phyloP scores from a whole-genome alignment of 805 yeast genomes.

The Kuraishia molischiana region DNA sequence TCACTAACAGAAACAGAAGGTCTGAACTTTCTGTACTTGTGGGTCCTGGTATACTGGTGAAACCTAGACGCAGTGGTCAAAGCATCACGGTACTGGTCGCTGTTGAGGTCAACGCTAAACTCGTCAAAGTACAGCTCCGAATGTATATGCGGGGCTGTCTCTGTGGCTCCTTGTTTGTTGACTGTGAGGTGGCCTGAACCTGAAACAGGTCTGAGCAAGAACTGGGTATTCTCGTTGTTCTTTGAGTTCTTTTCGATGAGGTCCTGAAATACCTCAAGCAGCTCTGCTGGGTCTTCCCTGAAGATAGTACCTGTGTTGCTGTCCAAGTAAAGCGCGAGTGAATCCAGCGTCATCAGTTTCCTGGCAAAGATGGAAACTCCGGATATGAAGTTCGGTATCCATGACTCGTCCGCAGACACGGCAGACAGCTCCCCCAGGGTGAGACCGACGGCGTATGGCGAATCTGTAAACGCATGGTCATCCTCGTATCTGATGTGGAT shows the following conservation, averaged over 20 bases:
- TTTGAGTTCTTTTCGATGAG: conserved; percentile 25
- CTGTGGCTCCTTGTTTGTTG: conserved; percentile 71
- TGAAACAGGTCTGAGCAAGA: conserved; percentile 74
- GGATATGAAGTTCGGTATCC: conserved; percentile 82
- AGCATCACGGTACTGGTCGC: conserved; percentile 75
- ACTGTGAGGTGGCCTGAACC: conserved; percentile 79
- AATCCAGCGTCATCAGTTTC: conserved; percentile 66
- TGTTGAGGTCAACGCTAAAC: conserved; percentile 77
- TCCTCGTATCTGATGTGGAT: conserved; percentile 94
- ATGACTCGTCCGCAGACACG: conserved; percentile 73
- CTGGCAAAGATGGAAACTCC: conserved; percentile 57
- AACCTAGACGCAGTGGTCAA: conserved; percentile 74
- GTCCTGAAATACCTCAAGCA: conserved; percentile 37
- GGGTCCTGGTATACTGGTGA: conserved; percentile 69
- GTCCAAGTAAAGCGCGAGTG: conserved; percentile 78
- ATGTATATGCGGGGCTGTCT: conserved; percentile 54
- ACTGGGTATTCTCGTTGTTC: conserved; percentile 27
- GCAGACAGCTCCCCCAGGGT: conserved; percentile 85
- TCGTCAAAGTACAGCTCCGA: conserved; percentile 79
- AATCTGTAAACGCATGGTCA: conserved; percentile 52
- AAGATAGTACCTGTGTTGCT: conserved; percentile 47
- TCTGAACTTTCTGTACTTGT: conserved; percentile 59
- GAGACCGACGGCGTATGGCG: conserved; percentile 75
- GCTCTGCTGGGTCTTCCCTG: conserved; percentile 34
- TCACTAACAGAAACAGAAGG: conserved; percentile 50